Evolutionary conservation across 2,329 filamentous ascomycete genomes (phyloP), one percentile per base, ranked within the genome.

Genomic region (Chaetomium globosum): DNA sequence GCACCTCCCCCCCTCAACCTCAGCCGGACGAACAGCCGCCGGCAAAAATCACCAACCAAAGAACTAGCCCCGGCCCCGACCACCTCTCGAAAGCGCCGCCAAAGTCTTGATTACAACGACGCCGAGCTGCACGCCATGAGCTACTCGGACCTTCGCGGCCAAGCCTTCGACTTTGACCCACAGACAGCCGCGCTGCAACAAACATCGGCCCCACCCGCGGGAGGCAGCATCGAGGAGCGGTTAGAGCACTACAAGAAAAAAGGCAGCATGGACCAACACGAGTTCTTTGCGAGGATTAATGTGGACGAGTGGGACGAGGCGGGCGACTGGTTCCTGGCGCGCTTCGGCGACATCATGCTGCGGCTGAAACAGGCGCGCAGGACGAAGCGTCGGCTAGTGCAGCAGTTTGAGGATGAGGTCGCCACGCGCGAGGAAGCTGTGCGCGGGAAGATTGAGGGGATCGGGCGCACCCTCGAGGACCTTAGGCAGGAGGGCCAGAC

Each of bases 301-400:
- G 77, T 86, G 16, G 76, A 79, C 19, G 85, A 87, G 61, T 87
- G 85, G 85, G 85, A 87, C 69, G 77, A 80, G 16, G 80, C 84
- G 1, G 85, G 85, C 5, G 84, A 87, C 68, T 87, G 85, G 85
- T 85, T 87, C 63, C 76, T 85, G 26, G 80, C 80, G 52, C 82
- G 81, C 67, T 87, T 87, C 67, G 75, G 79, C 8, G 76, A 77
- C 3, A 75, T 87, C 51, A 79, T 86, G 73, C 75, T 78, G 66
- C 77, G 75, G 60, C 73, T 87, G 67, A 80, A 79, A 65, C 77
- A 80, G 59, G 78, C 81, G 23, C 79, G 85, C 10, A 79, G 79
- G 64, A 75, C 75, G 16, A 86, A 85, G 75, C 80, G 85, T 57
- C 74, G 76, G 49, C 75, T 82, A 65, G 79, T 86, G 33, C 76